Conservation (phyloP, 768 basidiomycete genomes). For the Pleurotus tuoliensis region DNA sequence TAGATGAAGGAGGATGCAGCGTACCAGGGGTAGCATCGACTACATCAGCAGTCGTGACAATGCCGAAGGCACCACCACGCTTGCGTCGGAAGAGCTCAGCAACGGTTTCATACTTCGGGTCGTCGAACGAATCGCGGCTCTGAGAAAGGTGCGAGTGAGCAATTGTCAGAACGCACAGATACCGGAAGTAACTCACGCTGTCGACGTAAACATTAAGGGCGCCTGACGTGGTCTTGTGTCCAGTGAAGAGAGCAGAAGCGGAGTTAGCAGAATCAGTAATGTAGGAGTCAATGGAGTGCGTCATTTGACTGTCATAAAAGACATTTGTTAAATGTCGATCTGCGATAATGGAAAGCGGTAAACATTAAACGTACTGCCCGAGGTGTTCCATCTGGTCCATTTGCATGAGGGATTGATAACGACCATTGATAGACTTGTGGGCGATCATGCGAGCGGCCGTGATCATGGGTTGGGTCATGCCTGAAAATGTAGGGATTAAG, state of each 20-base stretch:
- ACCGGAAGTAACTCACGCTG: conserved; percentile 25
- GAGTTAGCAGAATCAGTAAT: conserved; percentile 48
- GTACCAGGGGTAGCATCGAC: conserved; percentile 41
- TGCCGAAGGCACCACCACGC: conserved; percentile 37
- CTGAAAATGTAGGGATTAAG: conserved; percentile 15
- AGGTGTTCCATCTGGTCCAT: conserved; percentile 44
- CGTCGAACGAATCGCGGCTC: conserved; percentile 37
- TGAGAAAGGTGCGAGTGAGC: conserved; percentile 9
- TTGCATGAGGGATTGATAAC: conserved; percentile 42
- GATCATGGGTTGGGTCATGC: conserved; percentile 47
- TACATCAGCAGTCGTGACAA: conserved; percentile 40
- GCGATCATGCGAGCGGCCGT: conserved; percentile 41
- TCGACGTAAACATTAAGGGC: conserved; percentile 39
- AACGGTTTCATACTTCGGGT: conserved; percentile 41
- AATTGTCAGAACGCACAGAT: background rate
- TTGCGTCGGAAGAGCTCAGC: conserved; percentile 39
- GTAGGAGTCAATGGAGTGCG: conserved; percentile 42
- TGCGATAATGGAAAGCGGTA: background rate
- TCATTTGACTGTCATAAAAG: conserved; percentile 35
- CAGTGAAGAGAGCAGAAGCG: conserved; percentile 40
- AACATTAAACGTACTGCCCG: conserved; percentile 30
- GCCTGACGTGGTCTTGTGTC: conserved; percentile 40
- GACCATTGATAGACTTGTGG: conserved; percentile 42
- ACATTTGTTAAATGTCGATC: background rate
- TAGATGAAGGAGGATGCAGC: background rate